These are phyloP conservation scores for Gypsophila paniculata DNA, from an alignment of 179 eudicot genomes.

Conservation along the genomic window DNA sequence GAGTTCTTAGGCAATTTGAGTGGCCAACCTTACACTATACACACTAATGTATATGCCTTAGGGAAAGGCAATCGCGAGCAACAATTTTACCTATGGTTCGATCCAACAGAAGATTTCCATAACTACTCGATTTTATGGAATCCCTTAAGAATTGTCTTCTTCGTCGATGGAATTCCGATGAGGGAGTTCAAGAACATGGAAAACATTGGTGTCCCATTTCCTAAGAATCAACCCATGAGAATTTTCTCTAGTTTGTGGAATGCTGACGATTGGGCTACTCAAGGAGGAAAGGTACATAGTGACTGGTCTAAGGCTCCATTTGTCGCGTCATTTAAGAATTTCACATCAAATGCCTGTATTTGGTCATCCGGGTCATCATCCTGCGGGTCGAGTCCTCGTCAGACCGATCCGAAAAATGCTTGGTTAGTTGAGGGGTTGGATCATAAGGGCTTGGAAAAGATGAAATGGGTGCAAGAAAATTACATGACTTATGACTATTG, in stretches of 20 bases:
- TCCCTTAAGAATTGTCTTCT: conserved; percentile 26
- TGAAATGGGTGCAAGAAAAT: conserved; percentile 27
- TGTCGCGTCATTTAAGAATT: conserved; percentile 26
- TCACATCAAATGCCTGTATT: conserved; percentile 28
- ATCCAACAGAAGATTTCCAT: conserved; percentile 35
- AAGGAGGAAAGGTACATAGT: conserved; percentile 32
- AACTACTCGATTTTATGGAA: conserved; percentile 36
- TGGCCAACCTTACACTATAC: conserved; percentile 37
- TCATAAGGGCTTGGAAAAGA: conserved; percentile 1
- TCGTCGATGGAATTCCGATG: conserved; percentile 32
- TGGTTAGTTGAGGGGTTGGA: conserved; percentile 29
- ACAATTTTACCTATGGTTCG: conserved; percentile 40
- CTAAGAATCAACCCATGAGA: conserved; percentile 33
- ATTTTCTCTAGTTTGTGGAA: conserved; percentile 35
- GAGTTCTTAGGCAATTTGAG: conserved; percentile 36
- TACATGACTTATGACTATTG: conserved; percentile 32
- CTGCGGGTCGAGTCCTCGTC: conserved; percentile 16
- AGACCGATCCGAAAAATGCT: not conserved
- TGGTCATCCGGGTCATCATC: conserved; percentile 25
- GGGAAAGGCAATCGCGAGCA: conserved; percentile 39
- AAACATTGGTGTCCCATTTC: conserved; percentile 27
- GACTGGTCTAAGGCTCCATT: conserved; percentile 36
- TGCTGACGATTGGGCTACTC: conserved; percentile 39
- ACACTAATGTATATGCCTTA: conserved; percentile 29
- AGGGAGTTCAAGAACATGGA: conserved; percentile 33